Conservation (phyloP, 164 flowering plant genomes). For the Cinnamomum chago region DNA sequence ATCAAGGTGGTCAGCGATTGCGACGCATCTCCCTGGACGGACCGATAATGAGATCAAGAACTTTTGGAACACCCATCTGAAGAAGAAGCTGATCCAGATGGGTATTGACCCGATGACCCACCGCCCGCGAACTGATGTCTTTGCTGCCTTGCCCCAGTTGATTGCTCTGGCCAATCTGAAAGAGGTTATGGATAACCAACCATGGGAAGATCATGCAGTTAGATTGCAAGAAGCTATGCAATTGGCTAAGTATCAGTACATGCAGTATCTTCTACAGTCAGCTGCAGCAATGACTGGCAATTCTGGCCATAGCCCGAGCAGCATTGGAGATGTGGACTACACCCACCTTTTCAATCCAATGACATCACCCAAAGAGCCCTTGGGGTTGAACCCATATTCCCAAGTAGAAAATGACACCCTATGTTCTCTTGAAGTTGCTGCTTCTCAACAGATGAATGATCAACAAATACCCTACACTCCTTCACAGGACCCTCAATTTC, state of each 20-base stretch:
- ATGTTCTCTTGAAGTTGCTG: slow-evolving; percentile 16
- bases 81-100: too few relatives aligned
- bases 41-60: too few relatives aligned
- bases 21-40: too few relatives aligned
- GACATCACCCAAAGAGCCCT: slow-evolving; percentile 18
- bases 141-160: too few relatives aligned
- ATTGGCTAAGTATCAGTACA: slow-evolving; percentile 50
- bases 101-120: too few relatives aligned
- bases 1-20: too few relatives aligned
- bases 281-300: slow-evolving; percentile 12
- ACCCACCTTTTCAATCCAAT: slow-evolving; percentile 33
- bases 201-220: slow-evolving; percentile 51
- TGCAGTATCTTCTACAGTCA: slow-evolving; percentile 56
- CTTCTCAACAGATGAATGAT: slow-evolving; percentile 30
- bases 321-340: slow-evolving; percentile 32
- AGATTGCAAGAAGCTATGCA: slow-evolving; percentile 62
- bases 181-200: too few relatives aligned
- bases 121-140: too few relatives aligned
- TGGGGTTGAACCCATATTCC: slow-evolving; percentile 7
- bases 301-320: slow-evolving; percentile 10
- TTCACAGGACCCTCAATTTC: slow-evolving; percentile 30
- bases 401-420: slow-evolving; percentile 17
- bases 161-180: too few relatives aligned
- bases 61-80: too few relatives aligned
- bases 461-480: slow-evolving; percentile 15